Base-by-base conservation (phyloP, 345 rosid species). In the Populus davidiana region DNA sequence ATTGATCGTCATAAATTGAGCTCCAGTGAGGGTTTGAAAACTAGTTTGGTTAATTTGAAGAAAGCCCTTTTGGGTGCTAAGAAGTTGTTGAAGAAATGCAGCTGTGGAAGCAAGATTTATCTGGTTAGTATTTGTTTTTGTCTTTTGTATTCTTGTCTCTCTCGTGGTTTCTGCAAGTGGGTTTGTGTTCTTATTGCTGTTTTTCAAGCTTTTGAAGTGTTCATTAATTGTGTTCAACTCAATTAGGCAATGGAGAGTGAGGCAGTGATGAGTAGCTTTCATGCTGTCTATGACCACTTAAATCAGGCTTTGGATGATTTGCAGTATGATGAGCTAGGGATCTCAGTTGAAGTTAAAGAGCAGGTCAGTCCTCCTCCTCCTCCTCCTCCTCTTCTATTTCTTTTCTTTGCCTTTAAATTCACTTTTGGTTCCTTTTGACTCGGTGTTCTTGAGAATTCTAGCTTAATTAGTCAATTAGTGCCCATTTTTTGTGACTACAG, bases 231-330 rank as follows among this genome's bases (percentile, higher is more conserved):
- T 23, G 44, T 71, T 73, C 29, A 71, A 65, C 2, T 52, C 33
- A 47, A 75, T 62, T n/a, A 90, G 90, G 93, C 90, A 69, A 41
- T 87, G 86, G 93, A 90, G 75, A 85, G 85, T n/a, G 93, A 90
- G 77, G 91, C 89, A 17, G 86, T 88, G 83, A 85, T 81, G 85
- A 31, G 84, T 7, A 78, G 86, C 49, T 90, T 90, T 78, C 91
- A 88, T 74, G 81, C 79, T 67, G 84, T 87, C 2, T 87, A 87
- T 79, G 89, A 87, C 44, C 85, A 83, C 77, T 21, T 90, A 50
- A 75, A 73, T 72, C 84, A 83, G 69, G 90, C 90, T 63, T 80
- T 90, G 78, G 90, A 86, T 69, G 87, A 70, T 16, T 10, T 90
- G 35, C 88, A 86, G 54, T 87, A 76, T n/a, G 80, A 84, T 70